A percentile compares a stretch with the other conserved stretches of the same genome.
Conservation (phyloP, 352 stramenopile genomes). For the Phytophthora europaea region DNA sequence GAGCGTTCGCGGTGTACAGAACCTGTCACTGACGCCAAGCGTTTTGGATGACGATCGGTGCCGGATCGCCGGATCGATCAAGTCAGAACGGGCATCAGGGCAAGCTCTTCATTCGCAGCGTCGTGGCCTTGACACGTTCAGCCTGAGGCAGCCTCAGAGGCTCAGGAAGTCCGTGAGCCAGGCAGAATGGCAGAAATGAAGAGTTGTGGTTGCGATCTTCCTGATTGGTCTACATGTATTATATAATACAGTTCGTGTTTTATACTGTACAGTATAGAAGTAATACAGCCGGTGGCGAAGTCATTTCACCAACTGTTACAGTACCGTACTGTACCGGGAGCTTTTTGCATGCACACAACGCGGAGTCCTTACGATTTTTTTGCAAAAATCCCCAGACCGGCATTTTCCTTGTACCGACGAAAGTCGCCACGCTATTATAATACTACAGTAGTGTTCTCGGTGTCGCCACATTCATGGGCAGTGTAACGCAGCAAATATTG, state of each 20-base stretch:
- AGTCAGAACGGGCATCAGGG: background rate
- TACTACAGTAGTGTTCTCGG: background rate
- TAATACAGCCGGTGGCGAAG: background rate
- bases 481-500: background rate
- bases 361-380: too few relatives aligned
- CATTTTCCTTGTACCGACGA: too few relatives aligned
- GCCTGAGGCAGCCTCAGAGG: too few relatives aligned
- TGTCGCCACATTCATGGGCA: background rate
- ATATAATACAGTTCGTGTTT: background rate
- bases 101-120: background rate
- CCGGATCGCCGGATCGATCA: background rate
- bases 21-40: background rate
- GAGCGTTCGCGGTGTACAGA: background rate
- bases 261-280: background rate
- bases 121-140: background rate
- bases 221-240: background rate
- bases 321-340: too few relatives aligned
- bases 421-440: too few relatives aligned
- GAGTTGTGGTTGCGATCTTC: background rate
- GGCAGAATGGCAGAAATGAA: conserved; percentile 14
- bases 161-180: conserved; percentile 2
- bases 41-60: background rate
- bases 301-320: background rate
- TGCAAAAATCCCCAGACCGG: too few relatives aligned
- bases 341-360: too few relatives aligned